Conservation (phyloP, 176 grass and related monocot genomes). For the Oryza nivara region DNA sequence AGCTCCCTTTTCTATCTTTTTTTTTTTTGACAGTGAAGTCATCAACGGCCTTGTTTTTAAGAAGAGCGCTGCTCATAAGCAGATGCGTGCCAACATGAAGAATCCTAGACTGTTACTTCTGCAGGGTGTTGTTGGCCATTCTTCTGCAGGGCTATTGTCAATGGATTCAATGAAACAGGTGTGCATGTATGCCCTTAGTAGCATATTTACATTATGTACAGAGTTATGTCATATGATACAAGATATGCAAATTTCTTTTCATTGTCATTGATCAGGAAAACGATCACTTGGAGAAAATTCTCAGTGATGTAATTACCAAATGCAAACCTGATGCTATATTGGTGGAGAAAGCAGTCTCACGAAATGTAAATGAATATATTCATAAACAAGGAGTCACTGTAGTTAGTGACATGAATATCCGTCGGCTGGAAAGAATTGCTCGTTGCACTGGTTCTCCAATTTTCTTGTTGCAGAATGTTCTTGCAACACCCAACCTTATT, state of each 20-base stretch:
- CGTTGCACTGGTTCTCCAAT: slow-evolving; percentile 84
- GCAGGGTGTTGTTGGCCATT: slow-evolving; percentile 55
- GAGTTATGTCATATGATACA: slow-evolving; percentile 25
- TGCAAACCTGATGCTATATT: slow-evolving; percentile 79
- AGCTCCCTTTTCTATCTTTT: slow-evolving; percentile 29
- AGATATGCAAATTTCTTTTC: slow-evolving; percentile 26
- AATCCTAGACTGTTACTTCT: slow-evolving; percentile 70
- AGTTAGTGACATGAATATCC: slow-evolving; percentile 84
- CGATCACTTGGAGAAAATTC: slow-evolving; percentile 69
- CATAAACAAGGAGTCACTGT: slow-evolving; percentile 74
- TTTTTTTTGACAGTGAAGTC: slow-evolving; percentile 73
- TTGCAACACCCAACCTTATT: slow-evolving; percentile 59
- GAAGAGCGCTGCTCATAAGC: slow-evolving; percentile 77
- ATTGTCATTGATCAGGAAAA: slow-evolving; percentile 68
- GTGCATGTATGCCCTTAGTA: slow-evolving; percentile 19
- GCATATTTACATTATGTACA: slow-evolving; percentile 22
- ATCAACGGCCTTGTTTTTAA: slow-evolving; percentile 96
- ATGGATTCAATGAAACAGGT: slow-evolving; percentile 81
- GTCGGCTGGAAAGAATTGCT: slow-evolving; percentile 82
- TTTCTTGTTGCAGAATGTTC: slow-evolving; percentile 62
- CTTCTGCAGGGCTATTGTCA: slow-evolving; percentile 56
- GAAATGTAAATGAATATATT: slow-evolving; percentile 74
- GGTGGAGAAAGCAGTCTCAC: slow-evolving; percentile 88
- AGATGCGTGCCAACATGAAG: slow-evolving; percentile 61
- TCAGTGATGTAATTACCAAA: slow-evolving; percentile 55